Evolutionary conservation across 768 basidiomycete genomes (phyloP).

Genomic region (Lactarius deliciosus): DNA sequence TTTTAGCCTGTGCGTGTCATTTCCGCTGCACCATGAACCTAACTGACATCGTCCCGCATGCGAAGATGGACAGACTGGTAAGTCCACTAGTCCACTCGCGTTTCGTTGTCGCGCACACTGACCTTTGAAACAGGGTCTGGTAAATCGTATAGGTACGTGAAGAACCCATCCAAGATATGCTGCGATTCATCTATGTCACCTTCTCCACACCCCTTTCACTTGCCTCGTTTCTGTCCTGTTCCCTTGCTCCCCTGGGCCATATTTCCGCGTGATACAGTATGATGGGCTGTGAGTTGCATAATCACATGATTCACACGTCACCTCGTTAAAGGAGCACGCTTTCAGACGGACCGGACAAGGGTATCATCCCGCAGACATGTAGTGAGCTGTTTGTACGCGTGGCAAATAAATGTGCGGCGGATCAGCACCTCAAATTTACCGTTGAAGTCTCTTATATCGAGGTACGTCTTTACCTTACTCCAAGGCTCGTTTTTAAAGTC

Average conservation of each 20-base stretch:
- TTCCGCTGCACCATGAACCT: conserved; percentile 24
- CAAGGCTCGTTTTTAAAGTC: neutral
- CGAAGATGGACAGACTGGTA: conserved; percentile 82
- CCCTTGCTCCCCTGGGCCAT: neutral
- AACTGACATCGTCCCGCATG: conserved; percentile 2
- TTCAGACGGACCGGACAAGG: conserved; percentile 90
- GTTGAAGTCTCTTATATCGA: conserved; percentile 99
- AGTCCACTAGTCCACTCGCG: conserved; percentile 39
- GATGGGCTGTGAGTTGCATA: conserved; percentile 81
- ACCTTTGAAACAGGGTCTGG: conserved; percentile 62
- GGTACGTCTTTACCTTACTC: conserved; percentile 42
- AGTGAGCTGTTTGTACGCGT: conserved; percentile 89
- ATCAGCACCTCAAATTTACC: conserved; percentile 74
- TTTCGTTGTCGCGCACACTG: neutral
- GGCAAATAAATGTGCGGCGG: conserved; percentile 55
- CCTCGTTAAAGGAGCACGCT: conserved; percentile 3
- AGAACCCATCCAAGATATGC: neutral
- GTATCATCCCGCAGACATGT: conserved; percentile 96
- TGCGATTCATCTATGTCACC: neutral
- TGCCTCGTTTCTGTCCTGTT: neutral
- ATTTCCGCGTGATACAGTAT: conserved; percentile 53
- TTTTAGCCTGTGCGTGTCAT: conserved; percentile 87
- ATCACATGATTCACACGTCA: conserved; percentile 16
- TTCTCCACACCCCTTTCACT: conserved; percentile 1
- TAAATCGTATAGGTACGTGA: conserved; percentile 82